Percentiles rank a stretch among this genome's conserved stretches.
Evolutionary conservation across 345 rosid genomes (phyloP).

Genomic region (Eucalyptus polyanthemos): DNA sequence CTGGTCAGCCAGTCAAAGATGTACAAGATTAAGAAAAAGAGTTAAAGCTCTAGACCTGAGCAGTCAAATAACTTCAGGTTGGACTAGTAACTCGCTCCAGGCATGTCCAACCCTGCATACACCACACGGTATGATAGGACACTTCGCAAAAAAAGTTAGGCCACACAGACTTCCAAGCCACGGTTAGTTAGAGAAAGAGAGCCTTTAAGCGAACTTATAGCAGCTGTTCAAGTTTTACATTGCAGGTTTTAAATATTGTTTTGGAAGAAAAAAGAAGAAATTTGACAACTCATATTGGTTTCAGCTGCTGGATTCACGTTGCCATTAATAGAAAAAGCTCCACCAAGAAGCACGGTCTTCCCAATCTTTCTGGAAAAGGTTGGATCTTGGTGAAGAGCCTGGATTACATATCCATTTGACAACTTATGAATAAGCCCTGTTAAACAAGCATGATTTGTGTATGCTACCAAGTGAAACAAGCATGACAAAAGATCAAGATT

Average conservation of each 20-base stretch:
- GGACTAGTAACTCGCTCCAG: background rate
- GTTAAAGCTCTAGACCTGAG: no score
- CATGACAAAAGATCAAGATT: background rate
- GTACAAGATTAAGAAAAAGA: background rate
- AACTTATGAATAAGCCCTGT: background rate
- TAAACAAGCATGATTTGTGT: no score
- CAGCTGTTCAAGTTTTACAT: background rate
- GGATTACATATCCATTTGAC: background rate
- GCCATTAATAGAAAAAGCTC: constrained; percentile 86
- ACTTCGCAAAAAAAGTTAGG: background rate
- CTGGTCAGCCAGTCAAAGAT: background rate
- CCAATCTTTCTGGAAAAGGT: constrained; percentile 55
- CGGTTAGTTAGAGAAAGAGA: background rate
- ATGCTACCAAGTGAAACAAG: background rate
- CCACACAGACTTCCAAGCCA: background rate
- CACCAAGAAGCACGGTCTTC: constrained; percentile 87
- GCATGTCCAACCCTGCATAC: background rate
- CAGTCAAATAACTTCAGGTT: no score
- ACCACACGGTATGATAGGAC: background rate
- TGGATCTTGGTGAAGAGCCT: constrained; percentile 85
- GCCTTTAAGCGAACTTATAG: background rate
- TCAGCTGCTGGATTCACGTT: constrained; percentile 97
- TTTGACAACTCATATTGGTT: constrained; percentile 54
- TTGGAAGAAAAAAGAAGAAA: background rate
- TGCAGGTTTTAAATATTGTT: background rate